phyloP scores from a whole-genome alignment of 169 alveolate genomes.

The Eimeria zaria region DNA sequence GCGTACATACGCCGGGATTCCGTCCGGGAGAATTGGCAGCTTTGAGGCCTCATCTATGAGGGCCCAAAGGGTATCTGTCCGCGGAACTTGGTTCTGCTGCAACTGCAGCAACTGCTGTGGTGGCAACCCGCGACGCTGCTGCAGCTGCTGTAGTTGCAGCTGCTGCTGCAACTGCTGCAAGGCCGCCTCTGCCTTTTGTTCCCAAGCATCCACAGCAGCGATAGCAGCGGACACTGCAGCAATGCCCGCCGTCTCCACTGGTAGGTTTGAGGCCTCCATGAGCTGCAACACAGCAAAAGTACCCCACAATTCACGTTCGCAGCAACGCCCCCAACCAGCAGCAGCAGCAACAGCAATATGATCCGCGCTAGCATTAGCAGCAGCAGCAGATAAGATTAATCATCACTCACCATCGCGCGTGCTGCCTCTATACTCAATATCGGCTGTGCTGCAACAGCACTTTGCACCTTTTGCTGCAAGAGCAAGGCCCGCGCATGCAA shows the following conservation, averaged over 20 bases:
- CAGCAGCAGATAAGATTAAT: not conserved
- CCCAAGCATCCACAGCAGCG: slow-evolving; percentile 58
- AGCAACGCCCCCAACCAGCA: not conserved
- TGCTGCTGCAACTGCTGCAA: slow-evolving; percentile 72
- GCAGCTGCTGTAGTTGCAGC: slow-evolving; percentile 64
- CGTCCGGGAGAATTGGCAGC: slow-evolving; percentile 58
- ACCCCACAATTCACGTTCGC: not conserved
- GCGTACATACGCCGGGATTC: slow-evolving; percentile 41
- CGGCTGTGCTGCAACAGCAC: slow-evolving; percentile 42
- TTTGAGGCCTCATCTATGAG: slow-evolving; percentile 45
- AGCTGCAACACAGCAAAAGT: slow-evolving; percentile 65
- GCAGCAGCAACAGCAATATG: not conserved
- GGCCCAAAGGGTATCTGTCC: slow-evolving; percentile 55
- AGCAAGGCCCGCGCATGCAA: slow-evolving; percentile 40
- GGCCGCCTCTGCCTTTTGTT: slow-evolving; percentile 67
- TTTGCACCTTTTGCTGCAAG: slow-evolving; percentile 56
- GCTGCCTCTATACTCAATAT: slow-evolving; percentile 38
- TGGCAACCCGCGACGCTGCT: slow-evolving; percentile 63
- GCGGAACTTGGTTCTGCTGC: slow-evolving; percentile 46
- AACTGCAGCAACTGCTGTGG: slow-evolving; percentile 61
- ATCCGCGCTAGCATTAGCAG: not conserved
- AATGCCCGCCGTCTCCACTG: slow-evolving; percentile 51
- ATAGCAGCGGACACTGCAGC: slow-evolving; percentile 51
- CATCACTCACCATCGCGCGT: slow-evolving; percentile 29
- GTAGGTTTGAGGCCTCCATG: slow-evolving; percentile 40